Percentiles rank a stretch among this genome's conserved stretches.
Evolutionary conservation across 495 filamentous ascomycete genomes (phyloP).

Genomic region (Oidiodendron maius): DNA sequence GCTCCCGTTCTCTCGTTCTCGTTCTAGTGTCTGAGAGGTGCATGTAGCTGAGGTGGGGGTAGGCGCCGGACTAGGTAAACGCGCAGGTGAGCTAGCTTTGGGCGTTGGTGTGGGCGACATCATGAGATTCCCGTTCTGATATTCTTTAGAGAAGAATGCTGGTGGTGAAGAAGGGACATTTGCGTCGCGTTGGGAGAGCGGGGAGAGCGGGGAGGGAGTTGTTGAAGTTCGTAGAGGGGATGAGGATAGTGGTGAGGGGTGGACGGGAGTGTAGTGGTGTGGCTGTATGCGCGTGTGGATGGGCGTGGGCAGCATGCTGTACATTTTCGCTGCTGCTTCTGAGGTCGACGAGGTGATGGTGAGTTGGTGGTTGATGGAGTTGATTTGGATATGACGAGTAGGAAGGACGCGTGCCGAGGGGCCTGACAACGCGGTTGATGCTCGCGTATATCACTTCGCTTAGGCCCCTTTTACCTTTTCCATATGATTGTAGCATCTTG

Average conservation of each 20-base stretch:
- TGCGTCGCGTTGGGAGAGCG: constrained; percentile 11
- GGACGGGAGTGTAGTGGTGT: constrained; percentile 9
- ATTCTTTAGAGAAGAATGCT: neutral
- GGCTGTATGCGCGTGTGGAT: constrained; percentile 1
- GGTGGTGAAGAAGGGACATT: neutral
- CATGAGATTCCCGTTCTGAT: neutral
- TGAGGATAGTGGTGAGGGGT: constrained; percentile 18
- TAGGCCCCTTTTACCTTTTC: too few species aligned
- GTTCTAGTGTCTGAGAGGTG: too few species aligned
- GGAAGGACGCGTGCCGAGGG: too few species aligned
- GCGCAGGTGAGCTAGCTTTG: neutral
- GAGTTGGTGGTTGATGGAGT: neutral
- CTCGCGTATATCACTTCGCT: too few species aligned
- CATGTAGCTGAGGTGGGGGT: neutral
- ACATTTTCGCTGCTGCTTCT: constrained; percentile 4
- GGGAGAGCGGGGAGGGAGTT: neutral
- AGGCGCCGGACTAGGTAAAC: neutral
- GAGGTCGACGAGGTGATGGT: neutral
- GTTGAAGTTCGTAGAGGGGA: constrained; percentile 14
- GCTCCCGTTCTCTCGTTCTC: too few species aligned
- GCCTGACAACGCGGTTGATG: too few species aligned
- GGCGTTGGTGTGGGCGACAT: constrained; percentile 9
- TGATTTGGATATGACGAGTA: neutral
- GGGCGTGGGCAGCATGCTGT: constrained; percentile 14
- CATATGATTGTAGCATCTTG: too few species aligned